Evolutionary conservation across 169 alveolate genomes (phyloP).

Genomic region (Cyclospora cayetanensis): DNA sequence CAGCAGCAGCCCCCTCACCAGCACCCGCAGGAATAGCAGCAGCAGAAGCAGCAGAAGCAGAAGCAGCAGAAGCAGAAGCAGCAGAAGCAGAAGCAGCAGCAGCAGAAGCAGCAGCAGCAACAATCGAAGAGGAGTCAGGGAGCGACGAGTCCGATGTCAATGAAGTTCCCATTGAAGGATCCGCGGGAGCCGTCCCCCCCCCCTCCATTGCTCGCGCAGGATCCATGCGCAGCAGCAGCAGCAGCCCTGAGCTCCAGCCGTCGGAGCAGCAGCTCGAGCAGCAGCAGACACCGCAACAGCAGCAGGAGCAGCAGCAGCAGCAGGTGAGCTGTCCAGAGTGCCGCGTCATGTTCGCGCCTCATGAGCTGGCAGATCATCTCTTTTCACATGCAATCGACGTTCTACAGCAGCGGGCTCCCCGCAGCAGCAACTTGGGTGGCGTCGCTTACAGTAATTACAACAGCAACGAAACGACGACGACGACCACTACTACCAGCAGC

Average conservation of each 20-base stretch:
- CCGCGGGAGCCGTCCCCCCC: neutral
- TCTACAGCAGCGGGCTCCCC: neutral
- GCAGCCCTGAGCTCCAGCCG: neutral
- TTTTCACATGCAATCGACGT: slow-evolving; percentile 32
- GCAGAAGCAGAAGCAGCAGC: neutral
- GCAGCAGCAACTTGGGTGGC: neutral
- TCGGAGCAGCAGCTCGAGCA: neutral
- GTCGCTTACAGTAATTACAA: neutral
- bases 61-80: neutral
- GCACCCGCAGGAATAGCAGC: neutral
- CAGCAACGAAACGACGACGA: too few species aligned
- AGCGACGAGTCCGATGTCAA: neutral
- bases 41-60: neutral
- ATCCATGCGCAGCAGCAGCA: neutral
- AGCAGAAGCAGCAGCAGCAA: neutral
- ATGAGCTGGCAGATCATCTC: slow-evolving; percentile 40
- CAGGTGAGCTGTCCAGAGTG: slow-evolving; percentile 48
- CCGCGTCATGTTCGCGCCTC: neutral
- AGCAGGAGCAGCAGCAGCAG: neutral
- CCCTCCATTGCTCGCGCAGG: neutral
- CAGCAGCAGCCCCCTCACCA: neutral
- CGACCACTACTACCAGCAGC: neutral
- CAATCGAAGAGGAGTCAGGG: too few species aligned
- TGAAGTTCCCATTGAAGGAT: neutral
- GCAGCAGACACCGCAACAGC: neutral